phyloP scores from a whole-genome alignment of 352 stramenopile species.

The Globisporangium megalacanthum region DNA sequence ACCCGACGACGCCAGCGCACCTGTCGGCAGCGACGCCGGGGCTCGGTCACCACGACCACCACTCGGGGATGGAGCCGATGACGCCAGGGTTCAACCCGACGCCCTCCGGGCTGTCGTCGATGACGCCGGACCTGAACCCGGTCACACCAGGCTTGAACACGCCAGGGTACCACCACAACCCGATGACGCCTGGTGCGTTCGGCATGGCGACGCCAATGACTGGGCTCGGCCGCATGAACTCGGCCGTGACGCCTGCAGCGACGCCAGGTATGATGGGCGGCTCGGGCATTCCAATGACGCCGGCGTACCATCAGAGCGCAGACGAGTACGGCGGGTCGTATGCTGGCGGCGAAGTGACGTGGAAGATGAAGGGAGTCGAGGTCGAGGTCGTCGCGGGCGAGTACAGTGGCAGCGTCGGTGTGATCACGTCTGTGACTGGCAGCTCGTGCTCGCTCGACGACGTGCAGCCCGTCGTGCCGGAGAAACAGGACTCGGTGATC shows the following conservation, averaged over 20 bases:
- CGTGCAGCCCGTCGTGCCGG: constrained; percentile 70
- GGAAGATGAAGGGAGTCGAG: constrained; percentile 87
- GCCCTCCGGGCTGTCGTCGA: constrained; percentile 67
- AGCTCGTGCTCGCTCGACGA: constrained; percentile 71
- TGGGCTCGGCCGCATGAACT: constrained; percentile 61
- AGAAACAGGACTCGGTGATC: constrained; percentile 86
- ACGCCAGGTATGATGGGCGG: constrained; percentile 70
- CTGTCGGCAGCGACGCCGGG: constrained; percentile 68
- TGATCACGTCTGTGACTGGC: constrained; percentile 68
- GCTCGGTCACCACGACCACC: constrained; percentile 44
- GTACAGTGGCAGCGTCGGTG: constrained; percentile 57
- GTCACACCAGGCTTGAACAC: constrained; percentile 80
- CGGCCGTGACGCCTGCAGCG: constrained; percentile 52
- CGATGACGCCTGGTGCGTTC: constrained; percentile 83
- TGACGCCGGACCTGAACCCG: constrained; percentile 77
- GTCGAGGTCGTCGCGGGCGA: constrained; percentile 71
- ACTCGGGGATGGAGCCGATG: constrained; percentile 81
- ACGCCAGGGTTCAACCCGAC: constrained; percentile 86
- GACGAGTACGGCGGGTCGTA: constrained; percentile 33
- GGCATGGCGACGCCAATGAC: constrained; percentile 59
- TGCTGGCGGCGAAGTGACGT: constrained; percentile 63
- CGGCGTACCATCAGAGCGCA: constrained; percentile 44
- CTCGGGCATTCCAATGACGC: constrained; percentile 68
- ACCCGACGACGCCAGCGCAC: constrained; percentile 62
- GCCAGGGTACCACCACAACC: constrained; percentile 80